These are phyloP conservation scores for Aspergillus fijiensis DNA, from an alignment of 2,329 filamentous ascomycete genomes.

Conservation along the genomic window DNA sequence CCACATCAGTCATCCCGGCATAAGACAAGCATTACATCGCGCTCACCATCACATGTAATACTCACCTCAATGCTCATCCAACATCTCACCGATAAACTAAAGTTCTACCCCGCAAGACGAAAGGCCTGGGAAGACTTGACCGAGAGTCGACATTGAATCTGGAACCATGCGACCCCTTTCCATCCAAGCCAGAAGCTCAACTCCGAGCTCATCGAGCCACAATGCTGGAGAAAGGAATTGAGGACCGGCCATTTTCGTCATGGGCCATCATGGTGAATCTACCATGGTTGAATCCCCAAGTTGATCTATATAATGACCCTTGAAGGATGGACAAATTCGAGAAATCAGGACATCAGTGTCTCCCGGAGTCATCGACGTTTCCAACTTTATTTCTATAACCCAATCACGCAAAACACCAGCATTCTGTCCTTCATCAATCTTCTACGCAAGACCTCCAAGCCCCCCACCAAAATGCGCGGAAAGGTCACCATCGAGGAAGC, in stretches of 20 bases:
- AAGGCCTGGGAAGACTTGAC: not conserved
- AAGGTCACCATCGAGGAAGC: conserved; percentile 61
- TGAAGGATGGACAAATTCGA: not conserved
- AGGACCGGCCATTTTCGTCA: not conserved
- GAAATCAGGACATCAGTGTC: not conserved
- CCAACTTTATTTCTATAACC: not conserved
- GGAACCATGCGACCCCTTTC: not conserved
- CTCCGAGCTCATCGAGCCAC: not conserved
- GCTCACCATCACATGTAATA: not conserved
- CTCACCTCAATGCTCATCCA: not conserved
- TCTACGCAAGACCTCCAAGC: not conserved
- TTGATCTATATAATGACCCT: not conserved
- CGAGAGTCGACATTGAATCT: conserved; percentile 5
- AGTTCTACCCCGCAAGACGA: not conserved
- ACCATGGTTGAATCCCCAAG: not conserved
- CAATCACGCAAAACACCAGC: not conserved
- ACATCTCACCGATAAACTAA: not conserved
- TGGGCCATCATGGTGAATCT: not conserved
- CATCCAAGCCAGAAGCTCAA: not conserved
- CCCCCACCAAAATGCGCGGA: conserved; percentile 47
- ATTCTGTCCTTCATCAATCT: not conserved
- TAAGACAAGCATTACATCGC: not conserved
- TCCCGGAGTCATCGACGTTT: not conserved
- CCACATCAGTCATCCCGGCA: not conserved
- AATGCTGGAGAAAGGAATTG: not conserved